Evolutionary conservation across 192 early-diverging fungal species (phyloP), one percentile per base, ranked within the genome.

Genomic region (Coemansia sp.): DNA sequence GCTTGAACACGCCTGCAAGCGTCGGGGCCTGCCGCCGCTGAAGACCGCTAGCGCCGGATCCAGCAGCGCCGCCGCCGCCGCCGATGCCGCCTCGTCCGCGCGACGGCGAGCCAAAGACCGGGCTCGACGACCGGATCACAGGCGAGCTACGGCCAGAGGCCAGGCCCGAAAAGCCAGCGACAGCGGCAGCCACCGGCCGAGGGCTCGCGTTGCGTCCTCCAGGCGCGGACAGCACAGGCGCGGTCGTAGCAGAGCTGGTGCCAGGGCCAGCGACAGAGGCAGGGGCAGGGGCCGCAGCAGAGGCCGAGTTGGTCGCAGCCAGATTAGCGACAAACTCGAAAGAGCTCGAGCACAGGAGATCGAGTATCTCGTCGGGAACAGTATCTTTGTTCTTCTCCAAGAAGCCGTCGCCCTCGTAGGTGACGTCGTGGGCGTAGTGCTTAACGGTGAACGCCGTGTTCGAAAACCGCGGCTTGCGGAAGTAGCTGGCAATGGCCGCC

Each of bases 361-460:
- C 79, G n/a, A 76, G 46, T 5, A 82, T 51, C 72, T 99, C 95
- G 45, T 95, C 95, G 2, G 92, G 89, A 6, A 99, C 92, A 13
- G 95, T 96, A 82, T 99, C 97, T 75, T 89, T 91, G 82, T 99
- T 99, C 83, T 99, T 99, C 67, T 99, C 97, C 63, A 98, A 80
- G 62, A 98, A 98, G 11, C 91, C 91, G 24, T 97, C 94, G 61
- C 89, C 90, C 49, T 99, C 93, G 68, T 99, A 99, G 6, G 86
- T 89, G 46, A 99, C 97, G 58, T 94, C 93, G 62, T 86, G 83
- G 13, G 97, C 97, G 66, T 98, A 99, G 82, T 99, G 97, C 58
- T 86, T 86, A 69, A 98, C 88, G 6, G 90, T 94, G 65, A 98
- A 98, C 4, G 91, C 89, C 6, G 73, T 77, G 72, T 92, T 92